Evolutionary conservation across 2,329 filamentous ascomycete genomes (phyloP).

Genomic region (Diaporthe sp.): DNA sequence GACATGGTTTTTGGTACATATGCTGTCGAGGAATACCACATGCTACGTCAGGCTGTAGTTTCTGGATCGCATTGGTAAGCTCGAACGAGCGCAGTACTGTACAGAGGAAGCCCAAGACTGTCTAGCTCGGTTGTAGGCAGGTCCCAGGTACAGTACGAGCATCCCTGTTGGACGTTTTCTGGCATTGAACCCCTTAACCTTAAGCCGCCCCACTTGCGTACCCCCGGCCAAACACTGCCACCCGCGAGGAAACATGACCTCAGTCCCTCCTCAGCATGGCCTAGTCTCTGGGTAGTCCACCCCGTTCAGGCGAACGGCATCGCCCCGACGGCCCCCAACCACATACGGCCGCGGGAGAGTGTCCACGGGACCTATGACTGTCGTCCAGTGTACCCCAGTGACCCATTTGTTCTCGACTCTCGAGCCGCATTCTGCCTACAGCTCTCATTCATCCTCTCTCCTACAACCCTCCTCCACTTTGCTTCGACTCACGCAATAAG

Average conservation of each 20-base stretch:
- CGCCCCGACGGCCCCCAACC: slow-evolving; percentile 16
- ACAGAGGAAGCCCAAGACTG: neutral
- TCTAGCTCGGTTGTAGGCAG: neutral
- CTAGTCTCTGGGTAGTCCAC: neutral
- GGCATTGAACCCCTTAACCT: slow-evolving; percentile 28
- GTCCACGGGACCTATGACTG: neutral
- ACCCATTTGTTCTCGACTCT: slow-evolving; percentile 21
- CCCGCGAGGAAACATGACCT: slow-evolving; percentile 37
- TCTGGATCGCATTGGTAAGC: neutral
- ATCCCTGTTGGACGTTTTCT: neutral
- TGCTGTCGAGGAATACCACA: neutral
- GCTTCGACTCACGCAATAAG: neutral
- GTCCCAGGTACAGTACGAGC: neutral
- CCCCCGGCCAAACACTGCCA: slow-evolving; percentile 27
- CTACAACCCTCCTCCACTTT: slow-evolving; percentile 15
- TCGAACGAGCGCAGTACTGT: neutral
- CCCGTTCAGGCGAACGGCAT: slow-evolving; percentile 1
- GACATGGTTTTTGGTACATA: neutral
- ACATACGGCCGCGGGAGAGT: neutral
- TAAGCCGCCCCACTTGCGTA: slow-evolving; percentile 26
- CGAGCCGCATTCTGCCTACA: slow-evolving; percentile 25
- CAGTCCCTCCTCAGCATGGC: slow-evolving; percentile 23
- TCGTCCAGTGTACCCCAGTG: neutral
- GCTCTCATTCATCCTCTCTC: slow-evolving; percentile 4
- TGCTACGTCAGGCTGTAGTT: neutral